Percentiles rank a stretch among this genome's conserved stretches.
Evolutionary conservation across 352 stramenopile genomes (phyloP).

Genomic region (Globisporangium emineosum): DNA sequence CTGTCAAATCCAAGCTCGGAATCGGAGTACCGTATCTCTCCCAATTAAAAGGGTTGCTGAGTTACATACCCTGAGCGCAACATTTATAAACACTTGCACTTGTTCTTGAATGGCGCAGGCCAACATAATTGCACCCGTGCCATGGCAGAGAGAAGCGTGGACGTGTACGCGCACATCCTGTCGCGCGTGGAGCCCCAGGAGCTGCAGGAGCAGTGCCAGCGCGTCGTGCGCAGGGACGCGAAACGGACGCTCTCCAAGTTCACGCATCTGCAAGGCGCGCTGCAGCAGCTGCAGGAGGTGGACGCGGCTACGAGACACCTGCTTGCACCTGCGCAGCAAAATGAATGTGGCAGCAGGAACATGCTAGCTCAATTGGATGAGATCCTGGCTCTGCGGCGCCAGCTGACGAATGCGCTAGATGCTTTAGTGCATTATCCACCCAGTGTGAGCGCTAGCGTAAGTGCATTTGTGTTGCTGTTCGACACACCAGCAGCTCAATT

Average conservation of each 20-base stretch:
- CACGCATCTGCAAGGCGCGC: conserved; percentile 11
- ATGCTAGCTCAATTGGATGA: background rate
- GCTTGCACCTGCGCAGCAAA: conserved; percentile 7
- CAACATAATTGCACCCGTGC: background rate
- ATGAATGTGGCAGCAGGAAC: background rate
- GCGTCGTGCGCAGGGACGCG: conserved; percentile 20
- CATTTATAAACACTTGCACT: background rate
- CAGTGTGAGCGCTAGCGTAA: background rate
- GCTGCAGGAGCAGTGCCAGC: conserved; percentile 19
- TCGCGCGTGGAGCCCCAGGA: conserved; percentile 22
- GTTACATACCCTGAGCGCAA: background rate
- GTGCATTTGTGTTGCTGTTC: background rate
- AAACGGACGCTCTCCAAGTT: conserved; percentile 11
- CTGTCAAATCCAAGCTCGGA: background rate
- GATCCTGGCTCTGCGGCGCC: background rate
- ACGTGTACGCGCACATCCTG: conserved; percentile 36
- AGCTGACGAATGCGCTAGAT: background rate
- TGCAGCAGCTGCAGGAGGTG: conserved; percentile 26
- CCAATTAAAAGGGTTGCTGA: background rate
- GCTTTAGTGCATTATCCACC: background rate
- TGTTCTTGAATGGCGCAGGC: background rate
- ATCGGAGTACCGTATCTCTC: background rate
- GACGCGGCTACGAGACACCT: conserved; percentile 22
- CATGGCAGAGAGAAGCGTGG: background rate
- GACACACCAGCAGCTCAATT: background rate